phyloP scores from a whole-genome alignment of 257 asterid species.

The Nicotiana paniculata region DNA sequence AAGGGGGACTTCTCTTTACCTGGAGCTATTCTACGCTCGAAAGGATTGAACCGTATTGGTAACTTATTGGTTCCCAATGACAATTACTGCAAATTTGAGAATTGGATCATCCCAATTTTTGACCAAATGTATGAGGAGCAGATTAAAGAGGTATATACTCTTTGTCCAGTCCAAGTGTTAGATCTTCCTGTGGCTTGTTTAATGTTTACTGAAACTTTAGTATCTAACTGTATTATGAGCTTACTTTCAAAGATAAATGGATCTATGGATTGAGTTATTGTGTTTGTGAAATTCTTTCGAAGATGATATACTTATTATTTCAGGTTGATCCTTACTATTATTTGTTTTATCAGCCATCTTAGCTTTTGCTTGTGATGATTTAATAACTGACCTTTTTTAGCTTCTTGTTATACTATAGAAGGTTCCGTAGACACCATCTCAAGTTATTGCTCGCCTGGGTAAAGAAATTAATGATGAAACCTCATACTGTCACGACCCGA shows the following conservation, averaged over 20 bases:
- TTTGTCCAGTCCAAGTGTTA: not conserved
- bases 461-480: slow-evolving; percentile 73
- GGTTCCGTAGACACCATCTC: slow-evolving; percentile 82
- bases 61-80: slow-evolving; percentile 90
- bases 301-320: not conserved
- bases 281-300: not conserved
- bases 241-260: not conserved
- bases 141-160: slow-evolving; percentile 39
- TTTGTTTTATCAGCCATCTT: not conserved
- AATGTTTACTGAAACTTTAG: not conserved
- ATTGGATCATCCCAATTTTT: slow-evolving; percentile 87
- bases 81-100: slow-evolving; percentile 93
- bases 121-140: slow-evolving; percentile 90
- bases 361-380: not conserved
- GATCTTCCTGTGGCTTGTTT: not conserved
- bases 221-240: not conserved
- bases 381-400: not conserved
- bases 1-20: slow-evolving; percentile 78
- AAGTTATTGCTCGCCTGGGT: slow-evolving; percentile 83
- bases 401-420: slow-evolving; percentile 36
- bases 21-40: slow-evolving; percentile 73
- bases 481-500: slow-evolving; percentile 30
- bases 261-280: not conserved
- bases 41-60: slow-evolving; percentile 91
- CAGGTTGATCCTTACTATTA: not conserved